These are phyloP conservation scores for Populus hybrid DNA, from an alignment of 441 rosid species.

Conservation along the genomic window DNA sequence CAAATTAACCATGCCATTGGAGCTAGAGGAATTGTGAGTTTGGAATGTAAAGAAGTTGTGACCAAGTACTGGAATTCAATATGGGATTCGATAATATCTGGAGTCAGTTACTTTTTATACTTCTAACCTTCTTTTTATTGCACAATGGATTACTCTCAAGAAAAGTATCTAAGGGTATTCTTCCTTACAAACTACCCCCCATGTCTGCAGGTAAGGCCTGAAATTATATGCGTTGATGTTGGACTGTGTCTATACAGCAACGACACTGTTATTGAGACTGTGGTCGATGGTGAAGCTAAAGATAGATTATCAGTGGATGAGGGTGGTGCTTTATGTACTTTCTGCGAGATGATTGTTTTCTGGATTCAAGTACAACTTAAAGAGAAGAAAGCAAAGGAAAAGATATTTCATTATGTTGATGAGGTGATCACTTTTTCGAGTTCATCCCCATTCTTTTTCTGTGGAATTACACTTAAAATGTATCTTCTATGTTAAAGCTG, in stretches of 20 bases:
- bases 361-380: slow-evolving; percentile 60
- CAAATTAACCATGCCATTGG: slow-evolving; percentile 64
- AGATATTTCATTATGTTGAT: slow-evolving; percentile 34
- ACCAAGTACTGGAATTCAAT: slow-evolving; percentile 37
- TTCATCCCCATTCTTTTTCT: too few species aligned
- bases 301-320: slow-evolving; percentile 14
- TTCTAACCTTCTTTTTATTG: background rate
- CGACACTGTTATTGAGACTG: slow-evolving; percentile 24
- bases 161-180: background rate
- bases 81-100: slow-evolving; percentile 49
- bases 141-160: background rate
- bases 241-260: slow-evolving; percentile 43
- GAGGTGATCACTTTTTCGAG: slow-evolving; percentile 30
- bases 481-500: slow-evolving; percentile 28
- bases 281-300: slow-evolving; percentile 13
- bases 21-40: slow-evolving; percentile 50
- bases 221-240: slow-evolving; percentile 46
- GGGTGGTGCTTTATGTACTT: slow-evolving; percentile 36
- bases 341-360: slow-evolving; percentile 54
- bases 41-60: slow-evolving; percentile 48
- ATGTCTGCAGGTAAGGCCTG: slow-evolving; percentile 46
- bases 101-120: slow-evolving; percentile 34
- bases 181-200: background rate
- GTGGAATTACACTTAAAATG: background rate
- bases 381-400: slow-evolving; percentile 45